Conservation (phyloP, 352 stramenopile genomes). For the Pythium utonaiense region DNA sequence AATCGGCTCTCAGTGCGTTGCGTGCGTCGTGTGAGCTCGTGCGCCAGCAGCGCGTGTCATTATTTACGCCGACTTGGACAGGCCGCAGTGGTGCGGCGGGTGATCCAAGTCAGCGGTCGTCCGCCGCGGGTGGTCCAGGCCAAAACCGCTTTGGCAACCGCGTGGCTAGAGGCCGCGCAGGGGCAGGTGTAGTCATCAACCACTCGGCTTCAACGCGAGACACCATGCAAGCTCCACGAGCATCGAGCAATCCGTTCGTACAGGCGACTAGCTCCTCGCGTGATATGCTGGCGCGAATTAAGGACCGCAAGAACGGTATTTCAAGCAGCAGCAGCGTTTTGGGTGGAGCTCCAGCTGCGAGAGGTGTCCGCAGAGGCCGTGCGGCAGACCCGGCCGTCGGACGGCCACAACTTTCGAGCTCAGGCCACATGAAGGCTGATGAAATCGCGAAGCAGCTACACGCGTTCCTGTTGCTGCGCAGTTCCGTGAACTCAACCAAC, state of each 20-base stretch:
- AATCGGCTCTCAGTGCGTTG: constrained; percentile 78
- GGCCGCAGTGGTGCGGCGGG: constrained; percentile 65
- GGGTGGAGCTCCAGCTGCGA: background rate
- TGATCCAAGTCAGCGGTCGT: constrained; percentile 46
- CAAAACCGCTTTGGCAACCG: constrained; percentile 39
- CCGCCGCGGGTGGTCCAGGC: background rate
- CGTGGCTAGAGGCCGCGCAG: constrained; percentile 27
- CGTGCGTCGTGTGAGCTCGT: constrained; percentile 75
- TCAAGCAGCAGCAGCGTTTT: background rate
- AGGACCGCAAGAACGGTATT: constrained; percentile 40
- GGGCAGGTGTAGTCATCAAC: constrained; percentile 6
- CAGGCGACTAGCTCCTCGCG: constrained; percentile 43
- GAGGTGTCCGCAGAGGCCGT: background rate
- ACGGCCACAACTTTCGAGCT: constrained; percentile 9
- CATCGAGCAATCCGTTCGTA: constrained; percentile 28
- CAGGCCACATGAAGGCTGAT: constrained; percentile 40
- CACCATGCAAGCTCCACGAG: constrained; percentile 1
- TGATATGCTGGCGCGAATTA: constrained; percentile 72
- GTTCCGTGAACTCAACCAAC: background rate
- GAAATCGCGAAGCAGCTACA: constrained; percentile 77
- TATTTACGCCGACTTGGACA: constrained; percentile 79
- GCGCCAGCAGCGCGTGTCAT: constrained; percentile 51
- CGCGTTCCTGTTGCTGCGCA: constrained; percentile 64
- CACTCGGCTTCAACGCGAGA: background rate
- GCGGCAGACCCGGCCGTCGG: background rate